phyloP scores from a whole-genome alignment of 805 yeast species.

The Peterozyma xylosa region DNA sequence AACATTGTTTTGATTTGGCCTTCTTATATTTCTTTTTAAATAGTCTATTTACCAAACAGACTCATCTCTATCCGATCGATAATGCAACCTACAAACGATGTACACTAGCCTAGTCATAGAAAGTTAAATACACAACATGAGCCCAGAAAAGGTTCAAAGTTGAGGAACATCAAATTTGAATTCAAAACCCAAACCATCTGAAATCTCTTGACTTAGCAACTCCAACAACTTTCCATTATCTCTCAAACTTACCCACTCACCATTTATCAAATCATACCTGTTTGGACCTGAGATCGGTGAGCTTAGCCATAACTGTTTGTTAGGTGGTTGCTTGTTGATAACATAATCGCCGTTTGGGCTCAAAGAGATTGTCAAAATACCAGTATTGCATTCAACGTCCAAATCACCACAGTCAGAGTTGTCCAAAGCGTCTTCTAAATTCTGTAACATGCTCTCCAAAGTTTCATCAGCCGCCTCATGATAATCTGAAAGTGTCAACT shows the following conservation, averaged over 20 bases:
- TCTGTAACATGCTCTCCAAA: slow-evolving; percentile 60
- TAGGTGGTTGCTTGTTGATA: slow-evolving; percentile 95
- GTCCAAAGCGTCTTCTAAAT: slow-evolving; percentile 64
- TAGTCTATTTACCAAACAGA: too few species aligned
- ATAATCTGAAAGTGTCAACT: slow-evolving; percentile 45
- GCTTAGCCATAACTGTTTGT: slow-evolving; percentile 92
- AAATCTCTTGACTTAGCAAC: slow-evolving; percentile 44
- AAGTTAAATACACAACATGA: too few species aligned
- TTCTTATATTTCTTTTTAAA: too few species aligned
- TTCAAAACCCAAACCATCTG: slow-evolving; percentile 17
- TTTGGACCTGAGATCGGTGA: slow-evolving; percentile 95
- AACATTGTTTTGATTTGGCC: too few species aligned
- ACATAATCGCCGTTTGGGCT: slow-evolving; percentile 81
- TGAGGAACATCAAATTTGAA: slow-evolving; percentile 1
- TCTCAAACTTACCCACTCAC: slow-evolving; percentile 74
- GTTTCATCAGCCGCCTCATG: slow-evolving; percentile 59
- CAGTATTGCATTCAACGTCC: slow-evolving; percentile 65
- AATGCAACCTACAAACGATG: too few species aligned
- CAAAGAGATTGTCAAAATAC: slow-evolving; percentile 70
- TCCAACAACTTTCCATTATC: slow-evolving; percentile 45
- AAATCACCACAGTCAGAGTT: slow-evolving; percentile 31
- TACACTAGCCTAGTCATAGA: too few species aligned
- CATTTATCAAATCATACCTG: slow-evolving; percentile 65
- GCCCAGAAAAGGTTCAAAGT: too few species aligned
- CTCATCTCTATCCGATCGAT: too few species aligned